These are phyloP conservation scores for Apophysomyces trapeziformis DNA, from an alignment of 371 early-diverging fungal species.

Conservation along the genomic window DNA sequence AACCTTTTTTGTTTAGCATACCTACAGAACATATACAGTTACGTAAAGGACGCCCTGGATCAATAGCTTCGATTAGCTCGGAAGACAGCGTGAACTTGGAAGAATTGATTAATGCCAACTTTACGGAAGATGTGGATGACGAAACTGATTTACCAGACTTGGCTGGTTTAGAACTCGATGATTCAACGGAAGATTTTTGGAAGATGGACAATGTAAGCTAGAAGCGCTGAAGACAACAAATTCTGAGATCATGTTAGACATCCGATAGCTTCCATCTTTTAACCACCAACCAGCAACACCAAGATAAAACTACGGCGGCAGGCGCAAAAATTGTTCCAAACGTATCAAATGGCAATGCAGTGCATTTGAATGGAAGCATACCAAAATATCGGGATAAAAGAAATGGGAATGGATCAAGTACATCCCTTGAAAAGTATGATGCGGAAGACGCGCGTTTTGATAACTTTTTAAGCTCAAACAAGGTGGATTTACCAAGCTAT, in stretches of 20 bases:
- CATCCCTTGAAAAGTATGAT: neutral
- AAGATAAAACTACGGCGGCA: neutral
- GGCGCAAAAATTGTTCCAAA: neutral
- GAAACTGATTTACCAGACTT: constrained; percentile 47
- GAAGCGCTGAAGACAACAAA: neutral
- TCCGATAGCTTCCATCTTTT: neutral
- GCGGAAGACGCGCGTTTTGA: neutral
- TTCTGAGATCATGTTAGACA: neutral
- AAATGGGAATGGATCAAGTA: neutral
- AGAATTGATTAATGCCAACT: constrained; percentile 47
- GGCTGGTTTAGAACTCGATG: constrained; percentile 49
- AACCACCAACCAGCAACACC: neutral
- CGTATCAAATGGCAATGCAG: neutral
- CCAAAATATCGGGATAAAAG: constrained; percentile 1
- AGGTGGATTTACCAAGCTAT: constrained; percentile 1
- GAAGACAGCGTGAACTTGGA: constrained; percentile 50
- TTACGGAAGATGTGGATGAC: constrained; percentile 43
- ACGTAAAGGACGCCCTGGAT: constrained; percentile 34
- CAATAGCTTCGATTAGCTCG: constrained; percentile 44
- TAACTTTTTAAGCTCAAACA: constrained; percentile 5
- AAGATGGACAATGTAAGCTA: constrained; percentile 42
- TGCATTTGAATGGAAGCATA: neutral
- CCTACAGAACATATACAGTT: constrained; percentile 13
- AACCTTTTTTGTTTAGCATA: constrained; percentile 14
- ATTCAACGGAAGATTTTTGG: constrained; percentile 53